Conservation (phyloP, 345 rosid species). For the Brassica juncea region DNA sequence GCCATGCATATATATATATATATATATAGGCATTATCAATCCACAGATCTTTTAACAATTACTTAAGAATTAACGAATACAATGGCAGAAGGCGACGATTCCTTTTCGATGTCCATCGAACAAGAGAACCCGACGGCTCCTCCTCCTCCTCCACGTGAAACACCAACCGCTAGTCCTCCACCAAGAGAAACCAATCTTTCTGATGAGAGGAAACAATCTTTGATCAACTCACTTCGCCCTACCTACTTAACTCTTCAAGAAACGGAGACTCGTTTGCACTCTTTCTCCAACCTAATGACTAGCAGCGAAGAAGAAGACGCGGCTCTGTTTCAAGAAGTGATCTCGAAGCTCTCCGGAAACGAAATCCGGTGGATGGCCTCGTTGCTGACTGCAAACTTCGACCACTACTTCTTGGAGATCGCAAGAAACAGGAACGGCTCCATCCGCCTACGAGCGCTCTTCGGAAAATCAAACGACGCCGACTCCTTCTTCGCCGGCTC, state of each 20-base stretch:
- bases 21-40: not conserved
- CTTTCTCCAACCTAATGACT: too few relatives aligned
- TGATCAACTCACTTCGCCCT: not conserved
- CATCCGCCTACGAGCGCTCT: too few relatives aligned
- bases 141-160: not conserved
- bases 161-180: not conserved
- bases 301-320: too few relatives aligned
- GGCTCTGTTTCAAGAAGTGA: too few relatives aligned
- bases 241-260: not conserved
- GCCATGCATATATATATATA: not conserved
- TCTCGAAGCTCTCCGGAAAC: too few relatives aligned
- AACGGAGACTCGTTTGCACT: too few relatives aligned
- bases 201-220: not conserved
- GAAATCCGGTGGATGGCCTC: too few relatives aligned
- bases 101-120: not conserved
- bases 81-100: not conserved
- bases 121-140: not conserved
- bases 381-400: not conserved
- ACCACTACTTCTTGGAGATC: not conserved
- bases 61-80: not conserved
- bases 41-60: not conserved
- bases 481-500: not conserved
- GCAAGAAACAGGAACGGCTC: slow-evolving; percentile 1
- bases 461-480: too few relatives aligned
- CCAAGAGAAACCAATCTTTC: not conserved